These are phyloP conservation scores for Tricholomella constricta DNA, from an alignment of 768 basidiomycete species.

Conservation along the genomic window DNA sequence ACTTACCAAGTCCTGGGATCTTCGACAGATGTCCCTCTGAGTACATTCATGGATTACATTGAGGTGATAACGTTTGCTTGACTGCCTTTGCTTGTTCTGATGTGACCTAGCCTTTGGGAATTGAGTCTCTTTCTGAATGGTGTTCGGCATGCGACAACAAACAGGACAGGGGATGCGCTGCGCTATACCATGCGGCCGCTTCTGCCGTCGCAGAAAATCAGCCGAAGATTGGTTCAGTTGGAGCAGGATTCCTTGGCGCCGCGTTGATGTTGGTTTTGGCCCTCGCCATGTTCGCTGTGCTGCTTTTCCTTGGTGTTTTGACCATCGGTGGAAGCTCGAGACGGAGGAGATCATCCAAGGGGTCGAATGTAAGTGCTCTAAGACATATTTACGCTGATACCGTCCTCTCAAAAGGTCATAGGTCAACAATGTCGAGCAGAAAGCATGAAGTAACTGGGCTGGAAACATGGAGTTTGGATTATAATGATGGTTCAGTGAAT, in stretches of 20 bases:
- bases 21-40: conserved; percentile 52
- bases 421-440: not conserved
- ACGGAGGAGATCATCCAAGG: conserved; percentile 4
- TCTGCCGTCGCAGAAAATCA: conserved; percentile 26
- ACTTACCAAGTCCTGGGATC: conserved; percentile 49
- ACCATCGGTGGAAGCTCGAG: conserved; percentile 23
- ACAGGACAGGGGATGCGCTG: conserved; percentile 57
- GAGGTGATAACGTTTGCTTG: conserved; percentile 25
- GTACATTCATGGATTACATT: conserved; percentile 46
- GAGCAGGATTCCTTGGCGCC: conserved; percentile 71
- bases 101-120: conserved; percentile 43
- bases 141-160: conserved; percentile 60
- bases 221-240: conserved; percentile 49
- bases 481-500: too few species aligned
- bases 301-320: conserved; percentile 45
- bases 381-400: not conserved
- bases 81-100: not conserved
- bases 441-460: not conserved
- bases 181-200: conserved; percentile 41
- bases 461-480: too few species aligned
- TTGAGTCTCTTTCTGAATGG: conserved; percentile 59
- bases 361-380: conserved; percentile 4
- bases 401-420: not conserved
- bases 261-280: conserved; percentile 50
- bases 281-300: conserved; percentile 35